These are phyloP conservation scores for Phialophora tarda DNA, from an alignment of 2,329 filamentous ascomycete genomes.

Conservation along the genomic window DNA sequence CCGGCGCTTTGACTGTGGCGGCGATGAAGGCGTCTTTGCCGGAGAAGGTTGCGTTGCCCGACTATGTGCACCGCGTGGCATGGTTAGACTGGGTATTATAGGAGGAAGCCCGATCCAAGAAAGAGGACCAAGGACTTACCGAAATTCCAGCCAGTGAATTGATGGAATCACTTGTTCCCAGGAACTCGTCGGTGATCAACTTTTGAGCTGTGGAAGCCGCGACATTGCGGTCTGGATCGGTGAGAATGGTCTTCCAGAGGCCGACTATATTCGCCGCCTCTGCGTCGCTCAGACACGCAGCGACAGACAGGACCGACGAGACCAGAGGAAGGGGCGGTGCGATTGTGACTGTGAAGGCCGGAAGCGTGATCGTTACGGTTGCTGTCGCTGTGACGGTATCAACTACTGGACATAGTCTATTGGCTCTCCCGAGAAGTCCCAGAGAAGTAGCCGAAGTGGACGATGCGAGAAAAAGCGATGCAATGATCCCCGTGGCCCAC, in stretches of 20 bases:
- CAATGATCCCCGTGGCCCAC: slow-evolving; percentile 4
- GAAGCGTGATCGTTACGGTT: slow-evolving; percentile 1
- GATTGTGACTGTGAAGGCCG: slow-evolving; percentile 5
- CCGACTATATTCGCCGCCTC: slow-evolving; percentile 25
- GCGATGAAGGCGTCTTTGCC: slow-evolving; percentile 25
- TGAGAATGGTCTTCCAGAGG: slow-evolving; percentile 29
- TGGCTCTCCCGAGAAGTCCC: slow-evolving; percentile 5
- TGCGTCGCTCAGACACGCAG: slow-evolving; percentile 19
- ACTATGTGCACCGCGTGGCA: not conserved
- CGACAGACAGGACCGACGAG: not conserved
- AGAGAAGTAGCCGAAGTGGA: slow-evolving; percentile 11
- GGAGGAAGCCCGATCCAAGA: not conserved
- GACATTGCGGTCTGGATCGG: slow-evolving; percentile 20
- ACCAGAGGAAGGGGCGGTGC: slow-evolving; percentile 1
- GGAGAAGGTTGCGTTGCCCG: slow-evolving; percentile 25
- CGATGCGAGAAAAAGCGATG: slow-evolving; percentile 7
- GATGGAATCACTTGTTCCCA: slow-evolving; percentile 30
- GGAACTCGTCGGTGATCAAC: slow-evolving; percentile 26
- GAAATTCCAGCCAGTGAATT: slow-evolving; percentile 29
- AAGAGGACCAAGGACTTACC: slow-evolving; percentile 13
- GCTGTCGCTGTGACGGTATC: slow-evolving; percentile 11
- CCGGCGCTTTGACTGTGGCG: slow-evolving; percentile 12
- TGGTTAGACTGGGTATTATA: not conserved
- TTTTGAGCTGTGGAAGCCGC: slow-evolving; percentile 19
- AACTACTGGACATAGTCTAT: slow-evolving; percentile 10